Evolutionary conservation across 1,139 yeast genomes (phyloP).

Genomic region (Magnusiomyces tetraspermus): DNA sequence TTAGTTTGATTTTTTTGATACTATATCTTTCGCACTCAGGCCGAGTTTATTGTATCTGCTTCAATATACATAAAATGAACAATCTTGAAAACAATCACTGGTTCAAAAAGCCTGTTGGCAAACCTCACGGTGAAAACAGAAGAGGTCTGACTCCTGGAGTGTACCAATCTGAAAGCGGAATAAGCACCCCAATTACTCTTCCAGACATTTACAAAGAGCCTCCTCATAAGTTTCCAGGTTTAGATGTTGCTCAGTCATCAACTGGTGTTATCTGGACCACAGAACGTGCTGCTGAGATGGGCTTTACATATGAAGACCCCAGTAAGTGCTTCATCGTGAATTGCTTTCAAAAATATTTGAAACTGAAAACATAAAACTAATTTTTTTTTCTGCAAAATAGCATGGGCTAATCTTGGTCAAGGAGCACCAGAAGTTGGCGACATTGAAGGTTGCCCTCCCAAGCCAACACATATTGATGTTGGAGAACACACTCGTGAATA

Average conservation of each 20-base stretch:
- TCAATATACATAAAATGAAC: no score
- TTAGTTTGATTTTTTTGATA: no score
- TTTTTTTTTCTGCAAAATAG: background rate
- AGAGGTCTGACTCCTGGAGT: constrained; percentile 4
- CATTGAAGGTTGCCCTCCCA: constrained; percentile 50
- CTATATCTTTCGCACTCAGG: no score
- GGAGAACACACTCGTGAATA: constrained; percentile 49
- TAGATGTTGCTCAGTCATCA: constrained; percentile 53
- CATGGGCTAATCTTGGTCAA: constrained; percentile 62
- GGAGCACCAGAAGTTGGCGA: constrained; percentile 67
- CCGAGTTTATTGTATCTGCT: no score
- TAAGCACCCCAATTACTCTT: constrained; percentile 28
- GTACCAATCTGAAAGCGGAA: constrained; percentile 25
- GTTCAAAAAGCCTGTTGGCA: background rate
- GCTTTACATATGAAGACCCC: constrained; percentile 41
- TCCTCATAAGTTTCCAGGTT: constrained; percentile 44
- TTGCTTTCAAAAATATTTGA: no score
- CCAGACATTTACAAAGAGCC: constrained; percentile 28
- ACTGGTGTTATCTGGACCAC: constrained; percentile 68
- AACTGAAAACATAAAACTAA: background rate
- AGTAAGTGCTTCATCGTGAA: no score
- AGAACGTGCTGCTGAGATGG: constrained; percentile 55
- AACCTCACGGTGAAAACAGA: no score
- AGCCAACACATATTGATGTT: constrained; percentile 46
- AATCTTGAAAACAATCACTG: constrained; percentile 9